phyloP scores from a whole-genome alignment of 805 yeast species.

The Brettanomyces bruxellensis region DNA sequence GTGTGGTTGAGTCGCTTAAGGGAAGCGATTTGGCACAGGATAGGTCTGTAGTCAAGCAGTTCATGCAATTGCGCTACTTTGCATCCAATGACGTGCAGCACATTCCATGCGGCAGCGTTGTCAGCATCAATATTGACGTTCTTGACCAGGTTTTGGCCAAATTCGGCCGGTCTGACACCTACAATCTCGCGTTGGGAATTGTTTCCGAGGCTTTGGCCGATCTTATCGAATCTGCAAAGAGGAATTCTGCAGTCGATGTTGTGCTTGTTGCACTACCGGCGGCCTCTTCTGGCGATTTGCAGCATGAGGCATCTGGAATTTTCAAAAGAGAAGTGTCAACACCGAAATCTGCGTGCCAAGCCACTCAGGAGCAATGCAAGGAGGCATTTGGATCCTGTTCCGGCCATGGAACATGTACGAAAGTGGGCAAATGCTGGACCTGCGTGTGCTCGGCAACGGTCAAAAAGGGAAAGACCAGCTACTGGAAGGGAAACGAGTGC shows the following conservation, averaged over 20 bases:
- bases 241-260: conserved; percentile 16
- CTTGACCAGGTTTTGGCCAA: too few species aligned
- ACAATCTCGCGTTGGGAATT: too few species aligned
- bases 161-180: too few species aligned
- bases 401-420: conserved; percentile 44
- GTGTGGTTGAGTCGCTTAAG: too few species aligned
- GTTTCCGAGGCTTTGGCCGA: conserved; percentile 16
- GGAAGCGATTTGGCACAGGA: too few species aligned
- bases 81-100: conserved; percentile 15
- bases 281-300: conserved; percentile 15
- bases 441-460: conserved; percentile 41
- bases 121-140: conserved; percentile 26
- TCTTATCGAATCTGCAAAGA: conserved; percentile 5
- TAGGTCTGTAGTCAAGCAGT: conserved; percentile 27
- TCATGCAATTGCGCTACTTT: conserved; percentile 38
- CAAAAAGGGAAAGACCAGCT: conserved; percentile 35
- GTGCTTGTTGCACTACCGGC: conserved; percentile 27
- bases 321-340: neutral
- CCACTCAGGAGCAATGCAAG: conserved; percentile 38
- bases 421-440: conserved; percentile 35
- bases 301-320: conserved; percentile 7
- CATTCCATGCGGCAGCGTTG: conserved; percentile 13
- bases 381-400: conserved; percentile 39
- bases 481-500: conserved; percentile 54
- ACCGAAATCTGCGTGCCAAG: conserved; percentile 22